phyloP scores from a whole-genome alignment of 2,329 filamentous ascomycete species.

The Chalaropsis ovoidea region DNA sequence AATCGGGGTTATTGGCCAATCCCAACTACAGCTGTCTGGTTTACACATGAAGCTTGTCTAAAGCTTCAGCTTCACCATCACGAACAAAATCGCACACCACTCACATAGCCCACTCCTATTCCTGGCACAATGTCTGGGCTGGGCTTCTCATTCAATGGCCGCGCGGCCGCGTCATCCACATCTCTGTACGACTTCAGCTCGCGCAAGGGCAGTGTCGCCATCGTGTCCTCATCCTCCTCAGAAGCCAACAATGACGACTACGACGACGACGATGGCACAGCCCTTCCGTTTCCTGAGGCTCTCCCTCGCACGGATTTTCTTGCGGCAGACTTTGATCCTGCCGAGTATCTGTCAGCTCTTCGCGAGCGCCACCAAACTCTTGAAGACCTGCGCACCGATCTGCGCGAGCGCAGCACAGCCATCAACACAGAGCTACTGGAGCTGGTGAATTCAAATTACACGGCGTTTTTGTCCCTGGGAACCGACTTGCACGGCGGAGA shows the following conservation, averaged over 20 bases:
- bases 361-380: slow-evolving; percentile 86
- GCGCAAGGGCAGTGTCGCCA: slow-evolving; percentile 20
- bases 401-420: slow-evolving; percentile 67
- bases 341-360: slow-evolving; percentile 68
- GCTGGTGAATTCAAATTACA: slow-evolving; percentile 91
- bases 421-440: slow-evolving; percentile 83
- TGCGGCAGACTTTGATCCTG: slow-evolving; percentile 63
- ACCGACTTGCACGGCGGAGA: slow-evolving; percentile 75
- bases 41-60: background rate
- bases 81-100: background rate
- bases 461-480: slow-evolving; percentile 77
- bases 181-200: slow-evolving; percentile 18
- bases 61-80: background rate
- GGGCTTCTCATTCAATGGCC: slow-evolving; percentile 10
- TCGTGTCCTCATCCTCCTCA: slow-evolving; percentile 28
- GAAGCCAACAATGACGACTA: slow-evolving; percentile 42
- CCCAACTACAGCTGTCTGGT: background rate
- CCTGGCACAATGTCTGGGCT: slow-evolving; percentile 11
- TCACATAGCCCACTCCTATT: background rate
- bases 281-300: slow-evolving; percentile 78
- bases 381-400: slow-evolving; percentile 78
- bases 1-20: slow-evolving; percentile 14
- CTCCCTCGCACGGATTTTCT: slow-evolving; percentile 78
- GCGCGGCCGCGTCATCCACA: slow-evolving; percentile 19
- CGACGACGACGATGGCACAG: slow-evolving; percentile 49